Percentiles rank a stretch among this genome's conserved stretches.
phyloP scores from a whole-genome alignment of 345 rosid species.

The Kernera saxatilis region DNA sequence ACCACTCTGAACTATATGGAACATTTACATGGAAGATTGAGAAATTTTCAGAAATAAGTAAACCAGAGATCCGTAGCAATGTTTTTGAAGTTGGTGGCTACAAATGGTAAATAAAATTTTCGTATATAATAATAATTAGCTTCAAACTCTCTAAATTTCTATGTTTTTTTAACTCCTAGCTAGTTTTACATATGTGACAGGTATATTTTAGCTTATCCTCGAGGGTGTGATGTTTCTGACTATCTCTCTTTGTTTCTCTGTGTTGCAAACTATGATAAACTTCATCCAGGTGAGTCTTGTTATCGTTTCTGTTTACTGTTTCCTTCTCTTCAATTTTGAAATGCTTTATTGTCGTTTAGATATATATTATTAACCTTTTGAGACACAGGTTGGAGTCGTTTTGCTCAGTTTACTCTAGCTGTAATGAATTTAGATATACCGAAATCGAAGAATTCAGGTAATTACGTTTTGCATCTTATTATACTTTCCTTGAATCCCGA shows the following conservation, averaged over 20 bases:
- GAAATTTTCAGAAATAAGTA: slow-evolving; percentile 71
- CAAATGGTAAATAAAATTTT: slow-evolving; percentile 58
- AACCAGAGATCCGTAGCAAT: slow-evolving; percentile 68
- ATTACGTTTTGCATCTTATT: slow-evolving; percentile 19
- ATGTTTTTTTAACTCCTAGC: too few relatives aligned
- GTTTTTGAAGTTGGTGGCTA: slow-evolving; percentile 83
- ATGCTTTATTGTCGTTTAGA: too few relatives aligned
- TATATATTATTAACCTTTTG: too few relatives aligned
- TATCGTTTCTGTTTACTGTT: neutral
- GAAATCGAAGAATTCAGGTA: slow-evolving; percentile 91
- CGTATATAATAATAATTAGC: neutral
- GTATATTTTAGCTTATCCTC: slow-evolving; percentile 86
- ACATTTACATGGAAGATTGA: slow-evolving; percentile 77
- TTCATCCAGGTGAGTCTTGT: slow-evolving; percentile 71
- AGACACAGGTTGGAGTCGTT: slow-evolving; percentile 93
- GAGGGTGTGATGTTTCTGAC: slow-evolving; percentile 87
- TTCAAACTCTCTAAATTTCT: neutral
- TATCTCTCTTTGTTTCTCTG: slow-evolving; percentile 93
- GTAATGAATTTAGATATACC: slow-evolving; percentile 81
- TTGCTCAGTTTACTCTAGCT: slow-evolving; percentile 95
- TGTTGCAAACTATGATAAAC: slow-evolving; percentile 86
- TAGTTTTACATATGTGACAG: slow-evolving; percentile 40
- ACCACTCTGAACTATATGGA: slow-evolving; percentile 68
- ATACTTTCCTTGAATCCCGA: neutral
- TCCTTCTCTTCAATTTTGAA: neutral